A percentile compares a stretch with the other conserved stretches of the same genome.
phyloP scores from a whole-genome alignment of 1,284 basidiomycete species.

The Blastosporella zonata region DNA sequence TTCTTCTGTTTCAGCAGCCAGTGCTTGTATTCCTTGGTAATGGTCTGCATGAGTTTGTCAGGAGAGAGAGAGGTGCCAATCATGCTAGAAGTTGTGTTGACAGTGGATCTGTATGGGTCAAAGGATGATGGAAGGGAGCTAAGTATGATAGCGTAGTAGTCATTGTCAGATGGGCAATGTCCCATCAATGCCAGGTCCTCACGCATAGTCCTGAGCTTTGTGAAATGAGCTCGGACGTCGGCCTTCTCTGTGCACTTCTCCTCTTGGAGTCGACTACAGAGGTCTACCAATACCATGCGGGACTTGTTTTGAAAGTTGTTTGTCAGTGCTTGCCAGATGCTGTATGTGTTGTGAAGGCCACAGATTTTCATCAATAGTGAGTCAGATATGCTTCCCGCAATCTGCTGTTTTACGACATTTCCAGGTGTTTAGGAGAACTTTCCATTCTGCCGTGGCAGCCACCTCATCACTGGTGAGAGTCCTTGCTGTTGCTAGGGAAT shows the following conservation, averaged over 20 bases:
- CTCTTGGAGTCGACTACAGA: conserved; percentile 22
- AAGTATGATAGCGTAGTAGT: conserved; percentile 26
- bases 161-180: conserved; percentile 20
- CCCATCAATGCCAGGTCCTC: conserved; percentile 26
- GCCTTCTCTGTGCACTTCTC: conserved; percentile 22
- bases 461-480: background rate
- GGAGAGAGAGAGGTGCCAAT: conserved; percentile 19
- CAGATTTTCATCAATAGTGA: conserved; percentile 27
- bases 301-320: conserved; percentile 2
- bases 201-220: conserved; percentile 24
- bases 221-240: conserved; percentile 26
- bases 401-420: conserved; percentile 13
- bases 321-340: conserved; percentile 20
- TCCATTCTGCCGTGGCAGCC: conserved; percentile 11
- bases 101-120: conserved; percentile 24
- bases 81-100: conserved; percentile 23
- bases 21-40: conserved; percentile 23
- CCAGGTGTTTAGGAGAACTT: conserved; percentile 19
- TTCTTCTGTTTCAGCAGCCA: conserved; percentile 15
- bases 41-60: conserved; percentile 21
- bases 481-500: background rate
- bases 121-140: conserved; percentile 25
- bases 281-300: conserved; percentile 23
- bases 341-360: conserved; percentile 16
- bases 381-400: conserved; percentile 26